Evolutionary conservation across 805 yeast genomes (phyloP), one percentile per base, ranked within the genome.

Genomic region (Sungouiella blattae): DNA sequence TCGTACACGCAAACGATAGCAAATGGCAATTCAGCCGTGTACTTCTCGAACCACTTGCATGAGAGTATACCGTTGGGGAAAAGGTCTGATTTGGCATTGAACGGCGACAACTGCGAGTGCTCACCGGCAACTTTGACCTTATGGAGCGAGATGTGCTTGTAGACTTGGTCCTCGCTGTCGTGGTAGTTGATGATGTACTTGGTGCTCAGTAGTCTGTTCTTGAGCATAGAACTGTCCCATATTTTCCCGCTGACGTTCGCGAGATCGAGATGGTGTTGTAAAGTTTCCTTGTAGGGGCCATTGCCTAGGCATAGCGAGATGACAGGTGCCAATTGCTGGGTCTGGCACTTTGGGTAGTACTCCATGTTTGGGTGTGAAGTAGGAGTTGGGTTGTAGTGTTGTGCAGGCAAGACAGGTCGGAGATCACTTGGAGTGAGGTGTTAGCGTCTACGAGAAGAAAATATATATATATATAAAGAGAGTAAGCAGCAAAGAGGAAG

Each of bases 221-320:
- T 58, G 28, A 67, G 50, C 14, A 67, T 58, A 21, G 53, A 54
- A 33, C 64, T 58, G 42, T 67, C 71, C 73, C 73, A 67, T 5
- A 44, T 36, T 20, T 37, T 44, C 26, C 44, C 41, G 7, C 41
- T 18, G 18, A 58, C 43, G 21, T 51, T 47, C 33, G 44, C 54
- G n/a, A 37, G 37, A 11, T 46, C 41, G 6, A 48, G 27, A 13
- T 26, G 22, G 11, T 22, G 6, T 26, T 36, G 27, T 15, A 47
- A 28, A 12, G 5, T 8, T 4, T 20, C 33, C 2, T 38, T 29
- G n/a, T 12, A 30, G 7, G n/a, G 33, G 12, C 45, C 38, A 4
- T 55, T 26, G 20, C 36, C 42, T 18, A 36, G 30, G 11, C 36
- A 27, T 5, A 50, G 37, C 18, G 46, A 43, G n/a, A 53, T 41